phyloP scores from a whole-genome alignment of 768 basidiomycete species.

The Russula abietina region DNA sequence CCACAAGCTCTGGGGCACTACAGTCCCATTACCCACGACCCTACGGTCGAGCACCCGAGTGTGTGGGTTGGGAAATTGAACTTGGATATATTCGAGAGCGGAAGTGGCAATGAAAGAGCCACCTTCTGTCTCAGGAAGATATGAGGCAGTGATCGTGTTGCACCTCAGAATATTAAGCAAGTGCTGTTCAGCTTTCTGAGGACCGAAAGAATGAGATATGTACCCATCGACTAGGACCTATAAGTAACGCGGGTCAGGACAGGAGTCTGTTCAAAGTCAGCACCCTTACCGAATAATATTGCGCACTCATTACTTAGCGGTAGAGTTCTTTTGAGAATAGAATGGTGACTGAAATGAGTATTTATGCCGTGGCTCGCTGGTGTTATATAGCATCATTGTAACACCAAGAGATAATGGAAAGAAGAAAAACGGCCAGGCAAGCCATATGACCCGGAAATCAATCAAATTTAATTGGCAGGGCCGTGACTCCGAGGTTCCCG shows the following conservation, averaged over 20 bases:
- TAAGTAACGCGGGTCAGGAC: not conserved
- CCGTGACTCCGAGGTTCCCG: too few species aligned
- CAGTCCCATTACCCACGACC: too few species aligned
- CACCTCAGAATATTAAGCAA: not conserved
- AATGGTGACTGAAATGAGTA: too few species aligned
- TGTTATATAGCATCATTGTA: too few species aligned
- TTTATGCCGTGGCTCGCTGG: too few species aligned
- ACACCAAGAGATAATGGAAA: too few species aligned
- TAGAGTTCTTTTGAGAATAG: not conserved
- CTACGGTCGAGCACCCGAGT: too few species aligned
- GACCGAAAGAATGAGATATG: not conserved
- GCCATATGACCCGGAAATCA: too few species aligned
- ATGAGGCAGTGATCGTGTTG: not conserved
- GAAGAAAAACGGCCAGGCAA: too few species aligned
- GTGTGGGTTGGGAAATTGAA: too few species aligned
- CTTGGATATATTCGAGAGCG: not conserved
- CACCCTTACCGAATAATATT: not conserved
- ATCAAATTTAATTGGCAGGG: too few species aligned
- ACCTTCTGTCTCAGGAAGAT: not conserved
- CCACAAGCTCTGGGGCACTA: too few species aligned
- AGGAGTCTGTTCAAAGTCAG: not conserved
- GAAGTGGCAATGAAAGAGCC: not conserved
- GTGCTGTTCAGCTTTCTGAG: not conserved
- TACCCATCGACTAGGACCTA: conserved; percentile 16
- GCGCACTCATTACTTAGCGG: not conserved